Base-by-base conservation (phyloP, 179 eudicot genomes). In the Actinidia chinensis region DNA sequence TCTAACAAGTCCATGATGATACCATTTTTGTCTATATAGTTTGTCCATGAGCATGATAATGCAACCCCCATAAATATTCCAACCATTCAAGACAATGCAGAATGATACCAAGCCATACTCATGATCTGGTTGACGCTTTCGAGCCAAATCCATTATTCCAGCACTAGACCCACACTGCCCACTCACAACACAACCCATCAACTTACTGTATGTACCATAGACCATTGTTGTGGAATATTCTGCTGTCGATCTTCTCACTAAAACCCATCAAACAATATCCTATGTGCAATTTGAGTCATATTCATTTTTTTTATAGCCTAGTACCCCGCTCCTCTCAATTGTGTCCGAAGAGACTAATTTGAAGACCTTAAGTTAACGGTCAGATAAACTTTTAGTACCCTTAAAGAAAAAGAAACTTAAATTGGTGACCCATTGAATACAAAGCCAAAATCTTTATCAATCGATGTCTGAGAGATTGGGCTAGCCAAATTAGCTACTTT, bases 131-230 rank as follows among this genome's bases (percentile, higher is more conserved):
- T 48, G 59, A 46, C 7, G n/a, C 6, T 6, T 11, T 51, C 23
- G 36, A 48, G 3, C 22, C 74, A 50, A 46, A n/a, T 20, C 59
- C 8, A n/a, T 3, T 20, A 4, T 36, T 20, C 63, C 25, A 43
- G 64, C 76, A 72, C 25, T 56, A 40, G 51, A 74, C 68, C 67
- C 50, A 59, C 54, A 5, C 4, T 43, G 68, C 65, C 68, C 42
- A 56, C 54, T 74, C 54, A 73, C 40, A 18, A 73, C 20, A 55
- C 33, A 36, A 36, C 40, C 77, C 68, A 74, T 74, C 68, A 43
- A 22, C 56, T 0, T 58, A 40, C 67, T 20, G 17, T 22, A 71
- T 22, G 75, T 67, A 15, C 77, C 40, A 55, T 25, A 4, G 15
- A 73, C 52, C 28, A 40, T 73, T 42, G 22, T 58, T 22, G 48